Percentiles rank a stretch among this genome's conserved stretches.
These are phyloP conservation scores for Neonectria punicea DNA, from an alignment of 2,329 filamentous ascomycete species.

Conservation along the genomic window DNA sequence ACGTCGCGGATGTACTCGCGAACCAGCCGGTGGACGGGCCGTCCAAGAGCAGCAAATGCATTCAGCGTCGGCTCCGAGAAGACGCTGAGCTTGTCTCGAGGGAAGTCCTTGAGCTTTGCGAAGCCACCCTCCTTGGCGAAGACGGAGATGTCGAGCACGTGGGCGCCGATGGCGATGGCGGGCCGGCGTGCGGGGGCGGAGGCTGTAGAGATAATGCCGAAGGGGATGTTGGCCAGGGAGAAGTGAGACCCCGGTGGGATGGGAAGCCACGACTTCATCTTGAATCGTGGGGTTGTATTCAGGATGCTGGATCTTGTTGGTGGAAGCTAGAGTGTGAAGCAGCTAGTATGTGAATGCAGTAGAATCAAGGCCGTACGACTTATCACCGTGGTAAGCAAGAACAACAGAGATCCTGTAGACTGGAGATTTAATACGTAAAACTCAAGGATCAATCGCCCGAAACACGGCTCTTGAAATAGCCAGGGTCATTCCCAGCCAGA, in stretches of 20 bases:
- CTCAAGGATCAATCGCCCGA: conserved; percentile 8
- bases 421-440: conserved; percentile 12
- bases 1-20: conserved; percentile 73
- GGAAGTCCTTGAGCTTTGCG: conserved; percentile 38
- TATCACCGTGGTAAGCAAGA: not conserved
- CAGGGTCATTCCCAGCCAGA: not conserved
- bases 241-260: conserved; percentile 45
- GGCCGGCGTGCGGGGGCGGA: conserved; percentile 66
- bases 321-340: not conserved
- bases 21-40: conserved; percentile 73
- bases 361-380: conserved; percentile 2
- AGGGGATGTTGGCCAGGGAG: conserved; percentile 80
- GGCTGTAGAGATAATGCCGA: conserved; percentile 79
- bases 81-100: conserved; percentile 38
- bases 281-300: not conserved
- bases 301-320: not conserved
- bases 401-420: not conserved
- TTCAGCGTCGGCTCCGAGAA: conserved; percentile 47
- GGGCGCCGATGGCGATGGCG: conserved; percentile 77
- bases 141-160: conserved; percentile 74
- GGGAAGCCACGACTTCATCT: conserved; percentile 35
- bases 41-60: conserved; percentile 62
- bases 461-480: conserved; percentile 10
- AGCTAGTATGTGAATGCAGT: not conserved
- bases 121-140: conserved; percentile 63